Conservation (phyloP, 176 grass and related monocot genomes). For the Oryza meyeriana region DNA sequence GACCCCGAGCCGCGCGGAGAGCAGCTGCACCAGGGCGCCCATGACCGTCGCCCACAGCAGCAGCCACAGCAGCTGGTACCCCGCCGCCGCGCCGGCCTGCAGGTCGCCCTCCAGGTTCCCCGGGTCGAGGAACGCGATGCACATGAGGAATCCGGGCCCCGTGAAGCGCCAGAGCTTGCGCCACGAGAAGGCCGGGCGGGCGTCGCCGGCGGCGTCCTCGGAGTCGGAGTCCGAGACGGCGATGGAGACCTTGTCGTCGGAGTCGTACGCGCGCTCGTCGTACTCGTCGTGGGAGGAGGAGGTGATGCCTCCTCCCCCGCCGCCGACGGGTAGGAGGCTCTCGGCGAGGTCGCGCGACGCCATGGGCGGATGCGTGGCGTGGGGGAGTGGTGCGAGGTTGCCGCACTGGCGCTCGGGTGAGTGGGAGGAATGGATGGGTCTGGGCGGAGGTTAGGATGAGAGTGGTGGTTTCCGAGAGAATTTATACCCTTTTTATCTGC, state of each 20-base stretch:
- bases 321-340: constrained; percentile 40
- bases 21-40: constrained; percentile 76
- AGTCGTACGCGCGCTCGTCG: constrained; percentile 81
- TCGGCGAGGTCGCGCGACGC: constrained; percentile 47
- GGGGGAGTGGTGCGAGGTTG: not conserved
- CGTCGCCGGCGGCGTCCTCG: not conserved
- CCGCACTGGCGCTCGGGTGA: not conserved
- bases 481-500: not conserved
- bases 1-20: constrained; percentile 80
- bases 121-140: constrained; percentile 90
- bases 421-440: not conserved
- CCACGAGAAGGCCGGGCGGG: constrained; percentile 69
- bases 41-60: constrained; percentile 84
- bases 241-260: constrained; percentile 77
- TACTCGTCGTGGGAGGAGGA: constrained; percentile 32
- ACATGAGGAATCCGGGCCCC: constrained; percentile 87
- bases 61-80: constrained; percentile 85
- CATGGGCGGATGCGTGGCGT: constrained; percentile 33
- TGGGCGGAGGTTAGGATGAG: not conserved
- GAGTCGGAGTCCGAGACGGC: constrained; percentile 46
- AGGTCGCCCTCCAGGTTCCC: constrained; percentile 91
- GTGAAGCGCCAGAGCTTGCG: constrained; percentile 90
- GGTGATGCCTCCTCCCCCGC: not conserved
- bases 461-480: not conserved
- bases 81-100: constrained; percentile 81